Evolutionary conservation across 2,329 filamentous ascomycete species (phyloP).

Genomic region (Colletotrichum viniferum): DNA sequence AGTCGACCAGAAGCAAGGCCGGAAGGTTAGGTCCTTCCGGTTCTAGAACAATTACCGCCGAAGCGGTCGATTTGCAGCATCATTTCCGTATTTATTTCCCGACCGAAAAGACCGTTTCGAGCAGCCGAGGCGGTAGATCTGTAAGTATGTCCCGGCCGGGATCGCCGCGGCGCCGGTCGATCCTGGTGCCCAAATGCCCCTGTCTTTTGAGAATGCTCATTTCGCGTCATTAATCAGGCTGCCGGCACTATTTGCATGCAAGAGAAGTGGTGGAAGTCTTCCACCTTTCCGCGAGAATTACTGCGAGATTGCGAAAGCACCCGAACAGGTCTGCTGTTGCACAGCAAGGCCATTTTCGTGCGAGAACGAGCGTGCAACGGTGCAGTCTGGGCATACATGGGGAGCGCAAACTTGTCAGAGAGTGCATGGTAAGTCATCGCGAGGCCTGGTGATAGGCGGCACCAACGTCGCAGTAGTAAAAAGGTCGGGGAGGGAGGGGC

Average conservation of each 20-base stretch:
- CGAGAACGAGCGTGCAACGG: constrained; percentile 20
- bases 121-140: constrained; percentile 65
- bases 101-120: constrained; percentile 68
- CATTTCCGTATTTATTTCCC: constrained; percentile 82
- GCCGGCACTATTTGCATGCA: constrained; percentile 87
- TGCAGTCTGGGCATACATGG: constrained; percentile 80
- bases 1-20: constrained; percentile 31
- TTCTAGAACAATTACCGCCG: constrained; percentile 2
- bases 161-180: constrained; percentile 12
- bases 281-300: constrained; percentile 72
- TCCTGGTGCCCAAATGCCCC: constrained; percentile 5
- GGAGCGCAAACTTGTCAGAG: constrained; percentile 90
- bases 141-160: constrained; percentile 41
- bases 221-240: constrained; percentile 41
- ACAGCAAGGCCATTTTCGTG: constrained; percentile 78
- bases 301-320: constrained; percentile 79
- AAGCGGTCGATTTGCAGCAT: constrained; percentile 36
- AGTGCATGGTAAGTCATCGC: constrained; percentile 78
- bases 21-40: background rate
- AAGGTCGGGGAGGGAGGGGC: background rate
- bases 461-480: background rate
- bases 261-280: constrained; percentile 71
- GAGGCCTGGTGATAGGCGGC: constrained; percentile 19
- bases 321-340: constrained; percentile 77
- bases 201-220: background rate